phyloP scores from a whole-genome alignment of 2,329 filamentous ascomycete genomes.

The Alternaria consortialis region DNA sequence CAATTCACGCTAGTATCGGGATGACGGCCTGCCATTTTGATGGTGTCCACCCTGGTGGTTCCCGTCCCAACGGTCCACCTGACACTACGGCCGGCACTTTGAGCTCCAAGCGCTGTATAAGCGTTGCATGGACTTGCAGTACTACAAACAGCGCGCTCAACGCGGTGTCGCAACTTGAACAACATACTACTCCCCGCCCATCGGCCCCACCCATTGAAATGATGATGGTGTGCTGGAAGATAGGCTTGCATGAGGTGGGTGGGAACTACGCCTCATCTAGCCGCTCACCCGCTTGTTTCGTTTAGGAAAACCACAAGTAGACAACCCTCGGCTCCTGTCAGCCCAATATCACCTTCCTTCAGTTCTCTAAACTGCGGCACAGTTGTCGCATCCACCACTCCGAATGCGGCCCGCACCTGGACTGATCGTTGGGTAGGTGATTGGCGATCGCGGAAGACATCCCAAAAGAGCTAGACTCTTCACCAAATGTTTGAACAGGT shows the following conservation, averaged over 20 bases:
- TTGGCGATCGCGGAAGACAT: background rate
- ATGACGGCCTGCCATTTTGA: background rate
- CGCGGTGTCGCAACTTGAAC: background rate
- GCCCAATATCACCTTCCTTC: background rate
- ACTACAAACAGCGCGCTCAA: background rate
- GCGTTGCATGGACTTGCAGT: background rate
- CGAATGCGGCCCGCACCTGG: background rate
- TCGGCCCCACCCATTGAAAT: background rate
- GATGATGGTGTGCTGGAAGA: background rate
- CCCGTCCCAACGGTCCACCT: background rate
- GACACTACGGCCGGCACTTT: background rate
- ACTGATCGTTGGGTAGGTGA: background rate
- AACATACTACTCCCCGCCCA: background rate
- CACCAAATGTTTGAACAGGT: background rate
- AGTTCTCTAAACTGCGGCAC: background rate
- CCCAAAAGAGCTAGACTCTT: background rate
- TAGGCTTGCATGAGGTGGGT: background rate
- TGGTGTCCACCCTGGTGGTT: background rate
- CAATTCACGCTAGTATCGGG: background rate
- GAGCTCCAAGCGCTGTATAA: background rate
- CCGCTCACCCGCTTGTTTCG: background rate
- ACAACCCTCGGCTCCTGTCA: background rate
- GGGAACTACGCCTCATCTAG: background rate
- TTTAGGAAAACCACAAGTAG: background rate
- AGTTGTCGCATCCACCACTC: background rate